Base-by-base conservation (phyloP, 129 eudicot species). In the Lonicera japonica region DNA sequence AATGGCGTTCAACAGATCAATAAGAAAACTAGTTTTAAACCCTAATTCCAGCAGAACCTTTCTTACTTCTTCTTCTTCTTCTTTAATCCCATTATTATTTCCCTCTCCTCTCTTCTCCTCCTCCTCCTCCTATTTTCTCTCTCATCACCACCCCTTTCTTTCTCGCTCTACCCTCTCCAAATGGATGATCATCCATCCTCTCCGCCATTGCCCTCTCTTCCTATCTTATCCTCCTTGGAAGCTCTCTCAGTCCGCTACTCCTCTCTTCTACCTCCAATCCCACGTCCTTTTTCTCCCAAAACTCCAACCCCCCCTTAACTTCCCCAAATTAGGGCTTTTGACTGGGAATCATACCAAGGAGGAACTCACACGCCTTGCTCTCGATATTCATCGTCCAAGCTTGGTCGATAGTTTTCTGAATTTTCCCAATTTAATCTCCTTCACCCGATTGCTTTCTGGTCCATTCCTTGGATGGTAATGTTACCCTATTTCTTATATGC, bases 391-490 rank as follows among this genome's bases (percentile, higher is more conserved):
- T 11, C 54, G 47, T 20, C 65, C 47, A 51, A 79, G 79, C 20
- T 56, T 73, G 64, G 75, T 58, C 36, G 76, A 76, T 68, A 80
- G 82, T 60, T 87, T 73, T 47, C 69, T 77, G 60, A 92, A 92
- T 73, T 73, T 73, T 66, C 98, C 98, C 16, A 92, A 92, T 76
- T 67, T 84, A 53, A 85, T 87, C 40, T 92, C 98, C 0, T 65
- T 87, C 58, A 56, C 70, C 39, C 76, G 96, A 55, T 66, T 92
- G 84, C 75, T 92, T 24, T 92, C 96, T 8, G 96, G 98, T 17
- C 96, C 96, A 5, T 74, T 92, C 12, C 81, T 87, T 61, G 96
- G 90, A 79, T 91, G 98, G 98, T 87, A n/a, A n/a, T n/a, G n/a
- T n/a, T n/a, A n/a, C n/a, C n/a, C n/a, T n/a, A n/a, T n/a, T n/a